Conservation (phyloP, 768 basidiomycete species). For the Galerina marginata region DNA sequence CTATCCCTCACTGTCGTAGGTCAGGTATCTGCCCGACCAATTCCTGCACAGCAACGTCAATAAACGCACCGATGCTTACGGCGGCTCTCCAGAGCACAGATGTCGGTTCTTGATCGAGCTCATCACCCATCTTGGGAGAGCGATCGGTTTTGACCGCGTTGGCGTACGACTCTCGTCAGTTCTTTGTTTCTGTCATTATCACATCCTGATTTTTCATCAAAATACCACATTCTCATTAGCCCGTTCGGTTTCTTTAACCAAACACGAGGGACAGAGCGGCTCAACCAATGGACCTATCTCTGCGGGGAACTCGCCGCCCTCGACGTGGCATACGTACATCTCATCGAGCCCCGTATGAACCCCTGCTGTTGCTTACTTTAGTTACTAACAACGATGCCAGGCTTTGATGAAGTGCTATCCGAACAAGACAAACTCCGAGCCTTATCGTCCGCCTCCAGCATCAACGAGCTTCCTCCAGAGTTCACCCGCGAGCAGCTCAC, state of each 20-base stretch:
- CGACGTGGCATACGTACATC: conserved; percentile 20
- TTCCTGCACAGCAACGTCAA: conserved; percentile 56
- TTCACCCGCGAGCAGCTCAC: conserved; percentile 19
- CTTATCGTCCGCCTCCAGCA: background rate
- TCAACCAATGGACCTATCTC: conserved; percentile 23
- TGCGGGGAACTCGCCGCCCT: conserved; percentile 15
- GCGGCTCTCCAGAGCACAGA: conserved; percentile 62
- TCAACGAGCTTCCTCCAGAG: background rate
- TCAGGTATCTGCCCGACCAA: conserved; percentile 50
- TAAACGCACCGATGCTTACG: conserved; percentile 60
- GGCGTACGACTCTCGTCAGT: conserved; percentile 47
- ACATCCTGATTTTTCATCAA: background rate
- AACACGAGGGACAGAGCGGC: conserved; percentile 18
- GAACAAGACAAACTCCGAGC: conserved; percentile 20
- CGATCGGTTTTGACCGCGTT: conserved; percentile 53
- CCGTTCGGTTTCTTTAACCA: conserved; percentile 25
- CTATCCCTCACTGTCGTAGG: background rate
- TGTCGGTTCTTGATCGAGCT: conserved; percentile 57
- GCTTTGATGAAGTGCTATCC: conserved; percentile 22
- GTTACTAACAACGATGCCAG: background rate
- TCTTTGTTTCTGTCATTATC: background rate
- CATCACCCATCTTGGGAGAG: conserved; percentile 46
- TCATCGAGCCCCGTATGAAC: conserved; percentile 24
- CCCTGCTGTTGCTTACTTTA: background rate
- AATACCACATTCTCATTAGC: conserved; percentile 5